Base-by-base conservation (phyloP, 2,329 filamentous ascomycete species). In the Myriosclerotinia curreyana region DNA sequence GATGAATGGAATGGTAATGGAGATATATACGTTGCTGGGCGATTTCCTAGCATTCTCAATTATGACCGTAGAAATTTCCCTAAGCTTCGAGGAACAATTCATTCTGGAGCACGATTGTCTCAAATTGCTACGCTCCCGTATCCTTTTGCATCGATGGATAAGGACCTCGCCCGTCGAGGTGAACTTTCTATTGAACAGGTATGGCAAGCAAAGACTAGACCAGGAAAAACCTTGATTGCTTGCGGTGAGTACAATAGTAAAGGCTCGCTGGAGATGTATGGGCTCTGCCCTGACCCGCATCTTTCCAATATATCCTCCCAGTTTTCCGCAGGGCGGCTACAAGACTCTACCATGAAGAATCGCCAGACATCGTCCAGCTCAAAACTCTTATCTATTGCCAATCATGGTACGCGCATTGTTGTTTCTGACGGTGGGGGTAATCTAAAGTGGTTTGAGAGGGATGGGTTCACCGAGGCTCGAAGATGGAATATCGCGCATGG, bases 241-340 rank as follows among this genome's bases (percentile, higher is more conserved):
- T 91, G 90, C 48, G 94, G 93, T 6, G 91, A 94, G 73, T 97
- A 97, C 78, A 96, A 95, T 70, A 91, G 89, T 40, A 93, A 95
- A 75, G 94, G 94, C 0, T 93, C 90, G 0, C 79, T 98, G 2
- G 94, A 98, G 73, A 78, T 96, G n/a, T 96, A 96, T 75, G 86
- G 86, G 17, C 77, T 91, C 1, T 79, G 77, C 31, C 76, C 76
- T 61, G 70, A 69, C 15, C 67, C 66, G 61, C 65, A 66, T 22
- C 42, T 68, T 17, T 64, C 69, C 17, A 70, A 66, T n/a, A 66
- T 68, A 66, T 73, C 66, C 68, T 78, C 70, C 74, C 67, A 61
- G 54, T 61, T 38, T 71, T 67, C 67, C 71, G 67, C 71, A 46
- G 72, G 74, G 40, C 71, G 69, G 67, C 75, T 77, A 54, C 78